Percentiles rank a stretch among this genome's conserved stretches.
phyloP scores from a whole-genome alignment of 2,329 filamentous ascomycete genomes.

The Dactylonectria macrodidyma region DNA sequence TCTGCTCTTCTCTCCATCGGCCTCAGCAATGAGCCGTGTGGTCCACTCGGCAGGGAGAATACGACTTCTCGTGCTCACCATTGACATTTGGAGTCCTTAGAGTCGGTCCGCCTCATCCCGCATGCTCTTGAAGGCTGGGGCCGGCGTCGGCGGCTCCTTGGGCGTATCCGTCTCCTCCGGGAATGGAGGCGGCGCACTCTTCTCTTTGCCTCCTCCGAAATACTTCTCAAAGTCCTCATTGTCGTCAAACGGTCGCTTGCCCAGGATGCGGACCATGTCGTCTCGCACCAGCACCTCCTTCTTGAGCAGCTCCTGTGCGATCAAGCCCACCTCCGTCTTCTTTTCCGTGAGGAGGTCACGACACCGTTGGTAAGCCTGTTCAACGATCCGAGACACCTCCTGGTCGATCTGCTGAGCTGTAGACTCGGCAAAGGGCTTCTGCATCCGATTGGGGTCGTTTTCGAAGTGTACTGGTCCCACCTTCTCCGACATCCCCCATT shows the following conservation, averaged over 20 bases:
- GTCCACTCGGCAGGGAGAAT: constrained; percentile 7
- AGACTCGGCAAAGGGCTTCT: constrained; percentile 96
- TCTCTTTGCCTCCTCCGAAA: constrained; percentile 76
- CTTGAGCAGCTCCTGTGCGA: constrained; percentile 91
- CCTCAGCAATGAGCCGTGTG: constrained; percentile 12
- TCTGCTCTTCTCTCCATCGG: constrained; percentile 29
- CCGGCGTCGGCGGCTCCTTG: constrained; percentile 54
- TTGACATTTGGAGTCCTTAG: constrained; percentile 1
- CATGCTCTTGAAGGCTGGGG: constrained; percentile 56
- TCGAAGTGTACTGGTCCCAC: constrained; percentile 95
- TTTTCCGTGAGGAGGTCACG: constrained; percentile 85
- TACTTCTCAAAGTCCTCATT: constrained; percentile 93
- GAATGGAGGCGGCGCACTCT: constrained; percentile 72
- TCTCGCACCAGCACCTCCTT: constrained; percentile 95
- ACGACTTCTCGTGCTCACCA: constrained; percentile 7
- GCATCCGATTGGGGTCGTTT: constrained; percentile 83
- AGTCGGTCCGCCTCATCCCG: constrained; percentile 29
- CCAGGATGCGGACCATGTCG: constrained; percentile 91
- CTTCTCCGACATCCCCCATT: constrained; percentile 98
- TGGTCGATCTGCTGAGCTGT: constrained; percentile 93
- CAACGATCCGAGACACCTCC: constrained; percentile 92
- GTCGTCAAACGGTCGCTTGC: constrained; percentile 87
- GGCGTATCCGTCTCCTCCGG: constrained; percentile 61
- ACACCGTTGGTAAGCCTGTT: constrained; percentile 94
- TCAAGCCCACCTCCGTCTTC: constrained; percentile 88